phyloP scores from a whole-genome alignment of 2,329 filamentous ascomycete genomes.

The Penicillium sp. region DNA sequence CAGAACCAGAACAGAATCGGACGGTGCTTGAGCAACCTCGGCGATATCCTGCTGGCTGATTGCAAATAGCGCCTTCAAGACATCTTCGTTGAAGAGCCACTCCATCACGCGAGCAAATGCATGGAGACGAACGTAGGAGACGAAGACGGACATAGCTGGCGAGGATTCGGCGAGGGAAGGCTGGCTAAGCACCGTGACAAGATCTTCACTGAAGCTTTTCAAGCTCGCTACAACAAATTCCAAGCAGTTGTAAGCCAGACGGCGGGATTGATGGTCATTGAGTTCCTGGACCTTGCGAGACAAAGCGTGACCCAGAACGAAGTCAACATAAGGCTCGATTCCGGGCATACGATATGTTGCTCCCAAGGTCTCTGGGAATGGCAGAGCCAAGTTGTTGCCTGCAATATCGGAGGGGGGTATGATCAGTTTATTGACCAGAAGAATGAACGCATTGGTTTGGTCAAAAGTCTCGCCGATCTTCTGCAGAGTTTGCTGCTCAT shows the following conservation, averaged over 20 bases:
- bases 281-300: conserved; percentile 64
- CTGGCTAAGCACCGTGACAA: conserved; percentile 80
- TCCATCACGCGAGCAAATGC: conserved; percentile 95
- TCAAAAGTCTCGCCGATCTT: conserved; percentile 78
- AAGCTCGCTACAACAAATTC: conserved; percentile 79
- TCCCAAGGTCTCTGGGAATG: conserved; percentile 84
- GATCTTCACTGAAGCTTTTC: conserved; percentile 86
- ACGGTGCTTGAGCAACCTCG: conserved; percentile 68
- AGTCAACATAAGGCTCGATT: conserved; percentile 91
- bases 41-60: conserved; percentile 73
- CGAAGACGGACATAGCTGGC: conserved; percentile 71
- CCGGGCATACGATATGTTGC: conserved; percentile 75
- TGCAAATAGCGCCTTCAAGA: conserved; percentile 74
- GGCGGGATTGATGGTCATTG: conserved; percentile 66
- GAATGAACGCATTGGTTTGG: conserved; percentile 79
- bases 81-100: conserved; percentile 93
- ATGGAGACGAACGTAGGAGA: conserved; percentile 79
- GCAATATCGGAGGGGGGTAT: conserved; percentile 51
- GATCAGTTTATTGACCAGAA: conserved; percentile 70
- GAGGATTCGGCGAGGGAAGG: conserved; percentile 71
- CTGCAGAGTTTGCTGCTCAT: conserved; percentile 64
- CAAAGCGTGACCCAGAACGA: conserved; percentile 77
- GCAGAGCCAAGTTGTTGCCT: conserved; percentile 69
- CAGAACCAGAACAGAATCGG: conserved; percentile 77
- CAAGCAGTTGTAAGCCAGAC: conserved; percentile 76